Base-by-base conservation (phyloP, 2,329 filamentous ascomycete species). In the Alternaria gansuensis region DNA sequence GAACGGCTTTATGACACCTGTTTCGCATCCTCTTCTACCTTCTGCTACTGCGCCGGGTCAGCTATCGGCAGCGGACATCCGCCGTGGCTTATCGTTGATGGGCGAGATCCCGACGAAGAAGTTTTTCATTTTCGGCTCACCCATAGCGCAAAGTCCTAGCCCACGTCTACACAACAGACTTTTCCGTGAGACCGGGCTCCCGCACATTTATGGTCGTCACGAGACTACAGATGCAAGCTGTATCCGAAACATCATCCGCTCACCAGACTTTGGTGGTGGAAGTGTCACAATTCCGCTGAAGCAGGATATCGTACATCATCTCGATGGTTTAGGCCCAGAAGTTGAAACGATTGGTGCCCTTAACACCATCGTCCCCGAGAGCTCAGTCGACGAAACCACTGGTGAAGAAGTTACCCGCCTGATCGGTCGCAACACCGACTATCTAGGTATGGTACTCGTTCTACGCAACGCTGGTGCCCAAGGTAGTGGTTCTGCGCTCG, bases 231-330 rank as follows among this genome's bases (percentile, higher is more conserved):
- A 84, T 29, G 85, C 82, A 46, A 80, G 81, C 6, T 81, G 82
- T 1, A 81, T 96, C 3, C 81, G 82, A 64, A 80, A 85, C 2
- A 79, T 92, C 49, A 88, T 99, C 59, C 86, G 85, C 7, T 80
- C 87, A 1, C 81, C 88, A 1, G 83, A 90, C 66, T 99, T 99
- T 73, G 95, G 95, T 7, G 95, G 95, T 57, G 94, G 92, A 3
- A 97, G 93, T 3, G 92, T 99, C 44, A 99, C 95, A 0, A 98
- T 99, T 50, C 95, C 95, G 0, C 83, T 99, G 54, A 99, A 99
- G 80, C 82, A 95, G 29, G 92, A 96, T 68, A 88, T 98, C 57
- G 92, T 96, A 80, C 83, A 86, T 0, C 79, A 94, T 5, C 82
- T 99, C 13, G 93, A 98, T 73, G 87, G 89, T 52, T 83, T 97